Evolutionary conservation across 345 rosid genomes (phyloP), one percentile per base, ranked within the genome.

Genomic region (Excoecaria cochinchinensis): DNA sequence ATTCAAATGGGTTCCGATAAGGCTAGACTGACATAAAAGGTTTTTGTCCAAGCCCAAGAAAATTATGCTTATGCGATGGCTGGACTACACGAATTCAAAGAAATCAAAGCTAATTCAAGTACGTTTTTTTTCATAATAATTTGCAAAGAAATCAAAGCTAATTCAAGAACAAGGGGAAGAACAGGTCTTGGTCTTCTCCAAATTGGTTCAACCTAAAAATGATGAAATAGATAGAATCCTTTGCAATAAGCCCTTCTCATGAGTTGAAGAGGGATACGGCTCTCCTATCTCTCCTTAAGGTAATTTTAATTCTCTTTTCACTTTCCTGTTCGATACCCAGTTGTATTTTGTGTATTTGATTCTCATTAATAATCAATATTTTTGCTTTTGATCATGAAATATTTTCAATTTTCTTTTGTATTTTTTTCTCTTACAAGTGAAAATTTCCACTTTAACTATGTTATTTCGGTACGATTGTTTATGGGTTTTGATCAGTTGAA

Each of bases 401-500:
- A 31, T 31, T 31, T 31, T 24, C 48, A 44, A 3, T 8, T 44
- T 44, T 44, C 10, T 10, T 44, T 44, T 44, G 7, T 6, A 6
- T 8, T 59, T 5, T 3, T 22, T 24, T 59, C 63, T 21, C 2
- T n/a, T 22, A 59, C 10, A 2, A 21, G 5, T 7, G 22, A 7
- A 19, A n/a, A 5, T 56, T 56, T 3, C 22, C 11, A 59, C 25
- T 56, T 56, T 21, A 56, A 56, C n/a, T 56, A 56, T 19, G 60
- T 22, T 22, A 59, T 8, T 59, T 59, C 24, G 63, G 1, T 59
- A n/a, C 24, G 63, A 59, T 59, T 50, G 14, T 56, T 68, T 68
- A 22, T 73, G 58, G 61, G 25, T 76, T 75, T 71, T 75, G 31
- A 69, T 76, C 63, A 78, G 53, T 63, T 51, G 71, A 42, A 25